Conservation (phyloP, 169 alveolate genomes). For the Cystoisospora suis region DNA sequence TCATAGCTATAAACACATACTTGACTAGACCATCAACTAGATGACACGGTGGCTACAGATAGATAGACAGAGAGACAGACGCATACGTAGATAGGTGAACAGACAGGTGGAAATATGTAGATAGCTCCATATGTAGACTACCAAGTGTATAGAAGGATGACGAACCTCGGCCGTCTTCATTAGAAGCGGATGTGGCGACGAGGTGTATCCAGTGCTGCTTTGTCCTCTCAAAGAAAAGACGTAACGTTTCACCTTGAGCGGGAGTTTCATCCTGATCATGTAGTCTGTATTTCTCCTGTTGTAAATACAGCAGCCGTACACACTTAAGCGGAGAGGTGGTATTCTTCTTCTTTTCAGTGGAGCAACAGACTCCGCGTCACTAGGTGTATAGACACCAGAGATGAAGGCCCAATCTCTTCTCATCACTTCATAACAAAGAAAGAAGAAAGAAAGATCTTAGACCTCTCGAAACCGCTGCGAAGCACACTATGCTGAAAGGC, state of each 20-base stretch:
- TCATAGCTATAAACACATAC: no score
- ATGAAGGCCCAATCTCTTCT: no score
- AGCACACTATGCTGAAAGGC: no score
- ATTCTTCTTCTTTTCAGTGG: no score
- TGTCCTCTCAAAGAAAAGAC: slow-evolving; percentile 80
- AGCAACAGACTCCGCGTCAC: no score
- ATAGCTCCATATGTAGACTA: not conserved
- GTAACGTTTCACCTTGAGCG: slow-evolving; percentile 71
- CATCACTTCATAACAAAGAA: no score
- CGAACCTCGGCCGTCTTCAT: not conserved
- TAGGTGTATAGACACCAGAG: no score
- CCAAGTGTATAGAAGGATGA: not conserved
- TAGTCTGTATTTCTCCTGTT: slow-evolving; percentile 61
- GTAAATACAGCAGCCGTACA: not conserved
- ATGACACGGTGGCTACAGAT: no score
- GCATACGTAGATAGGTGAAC: not conserved
- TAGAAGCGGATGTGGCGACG: not conserved
- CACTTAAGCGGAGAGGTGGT: no score
- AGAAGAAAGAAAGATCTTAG: no score
- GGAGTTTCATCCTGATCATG: slow-evolving; percentile 72
- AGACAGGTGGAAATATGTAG: not conserved
- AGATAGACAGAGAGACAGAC: not conserved
- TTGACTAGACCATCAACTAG: no score
- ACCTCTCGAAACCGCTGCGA: no score
- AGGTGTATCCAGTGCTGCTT: slow-evolving; percentile 75